Percentiles rank a stretch among this genome's conserved stretches.
phyloP scores from a whole-genome alignment of 768 basidiomycete species.

The Grammothele lineata region DNA sequence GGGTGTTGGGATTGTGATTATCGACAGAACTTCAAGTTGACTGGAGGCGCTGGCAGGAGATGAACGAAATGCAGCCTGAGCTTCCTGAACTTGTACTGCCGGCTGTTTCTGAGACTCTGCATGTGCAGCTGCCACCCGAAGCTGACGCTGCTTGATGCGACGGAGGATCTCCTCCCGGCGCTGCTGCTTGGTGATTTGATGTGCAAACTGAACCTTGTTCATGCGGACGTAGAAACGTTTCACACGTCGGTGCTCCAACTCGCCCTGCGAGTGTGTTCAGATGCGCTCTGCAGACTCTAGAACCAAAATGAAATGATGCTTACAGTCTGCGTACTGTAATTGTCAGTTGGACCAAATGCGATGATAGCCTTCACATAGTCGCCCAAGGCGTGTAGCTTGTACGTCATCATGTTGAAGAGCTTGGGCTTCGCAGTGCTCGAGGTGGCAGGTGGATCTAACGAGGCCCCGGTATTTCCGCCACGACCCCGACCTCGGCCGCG shows the following conservation, averaged over 20 bases:
- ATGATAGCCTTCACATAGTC: conserved; percentile 15
- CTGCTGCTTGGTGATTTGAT: conserved; percentile 26
- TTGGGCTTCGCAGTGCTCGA: not conserved
- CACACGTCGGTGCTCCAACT: conserved; percentile 32
- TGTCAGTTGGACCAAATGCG: conserved; percentile 19
- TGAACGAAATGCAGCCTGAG: too few species aligned
- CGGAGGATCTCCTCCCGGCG: not conserved
- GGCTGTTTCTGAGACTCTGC: too few species aligned
- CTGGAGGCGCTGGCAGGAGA: too few species aligned
- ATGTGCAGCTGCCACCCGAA: too few species aligned
- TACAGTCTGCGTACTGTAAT: conserved; percentile 23
- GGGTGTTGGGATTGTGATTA: too few species aligned
- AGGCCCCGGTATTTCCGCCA: too few species aligned
- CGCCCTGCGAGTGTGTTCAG: conserved; percentile 25
- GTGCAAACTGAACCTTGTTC: conserved; percentile 30
- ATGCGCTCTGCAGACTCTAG: too few species aligned
- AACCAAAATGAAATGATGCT: not conserved
- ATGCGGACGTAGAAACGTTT: conserved; percentile 35
- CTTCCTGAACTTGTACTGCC: too few species aligned
- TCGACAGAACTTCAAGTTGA: too few species aligned
- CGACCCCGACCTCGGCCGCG: too few species aligned
- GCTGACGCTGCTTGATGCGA: not conserved
- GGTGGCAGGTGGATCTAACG: too few species aligned
- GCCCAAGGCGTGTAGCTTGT: conserved; percentile 24
- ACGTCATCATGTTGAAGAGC: conserved; percentile 19